Base-by-base conservation (phyloP, 495 filamentous ascomycete species). In the Penicillium paradoxum region DNA sequence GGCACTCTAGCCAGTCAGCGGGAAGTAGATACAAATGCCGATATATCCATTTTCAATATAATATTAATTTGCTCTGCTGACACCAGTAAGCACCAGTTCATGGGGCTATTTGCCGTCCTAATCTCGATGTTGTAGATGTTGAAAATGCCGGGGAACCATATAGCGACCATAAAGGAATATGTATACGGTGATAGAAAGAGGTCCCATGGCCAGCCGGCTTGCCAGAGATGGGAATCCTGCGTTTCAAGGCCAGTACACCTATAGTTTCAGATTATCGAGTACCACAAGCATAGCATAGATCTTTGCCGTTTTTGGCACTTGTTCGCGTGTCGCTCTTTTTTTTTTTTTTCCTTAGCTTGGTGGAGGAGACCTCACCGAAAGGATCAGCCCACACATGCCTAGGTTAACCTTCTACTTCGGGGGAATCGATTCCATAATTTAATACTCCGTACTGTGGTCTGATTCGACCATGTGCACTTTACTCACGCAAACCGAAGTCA, bases 341-440 rank as follows among this genome's bases (percentile, higher is more conserved):
- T 14, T 11, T n/a, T 42, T 24, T 25, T 14, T 21, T 7, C 24
- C 24, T 27, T 25, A 42, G 19, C 45, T 6, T 36, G 19, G 17
- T 32, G 18, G 44, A 45, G 39, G 51, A 52, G 33, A 62, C 56
- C n/a, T n/a, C n/a, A n/a, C n/a, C 60, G 46, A 49, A 63, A 39
- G 57, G 57, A 63, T 63, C 63, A 63, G 57, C 52, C 57, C 54
- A 63, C 45, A 49, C 21, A 49, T 29, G 22, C 33, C 32, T 53
- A 32, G 10, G 10, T 32, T 6, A 11, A 6, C 29, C 4, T 11
- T 32, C 10, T 11, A 8, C 29, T 32, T 32, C 29, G 29, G 29
- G 3, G 29, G 9, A 21, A 27, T 13, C 22, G 9, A 19, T 10
- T 37, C 17, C 42, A 27, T 40, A 9, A 2, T 21, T 4, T 49